Evolutionary conservation across 179 eudicot species (phyloP).

Genomic region (Patellifolia procumbens): DNA sequence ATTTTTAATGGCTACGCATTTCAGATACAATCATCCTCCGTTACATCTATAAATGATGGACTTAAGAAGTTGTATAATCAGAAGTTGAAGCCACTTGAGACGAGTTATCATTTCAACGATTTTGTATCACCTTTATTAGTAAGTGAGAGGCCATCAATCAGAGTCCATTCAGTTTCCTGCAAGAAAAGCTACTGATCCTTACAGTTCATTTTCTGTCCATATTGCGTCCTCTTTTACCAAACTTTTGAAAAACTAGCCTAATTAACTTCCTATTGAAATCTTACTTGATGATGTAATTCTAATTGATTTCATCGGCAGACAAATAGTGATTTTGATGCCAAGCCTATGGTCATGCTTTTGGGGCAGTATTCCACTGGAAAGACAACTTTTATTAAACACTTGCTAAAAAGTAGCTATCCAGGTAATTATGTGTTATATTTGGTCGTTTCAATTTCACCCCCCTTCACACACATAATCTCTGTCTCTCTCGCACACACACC

Average conservation of each 20-base stretch:
- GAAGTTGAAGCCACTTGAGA: constrained; percentile 77
- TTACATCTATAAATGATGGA: constrained; percentile 81
- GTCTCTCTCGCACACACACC: background rate
- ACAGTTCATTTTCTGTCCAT: background rate
- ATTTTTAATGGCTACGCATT: constrained; percentile 9
- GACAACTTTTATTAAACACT: constrained; percentile 86
- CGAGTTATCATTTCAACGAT: constrained; percentile 61
- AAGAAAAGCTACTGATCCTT: background rate
- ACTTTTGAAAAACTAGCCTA: background rate
- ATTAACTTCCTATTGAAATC: background rate
- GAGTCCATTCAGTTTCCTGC: background rate
- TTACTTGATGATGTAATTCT: background rate
- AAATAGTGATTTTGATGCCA: constrained; percentile 82
- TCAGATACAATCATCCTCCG: constrained; percentile 38
- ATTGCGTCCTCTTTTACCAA: background rate
- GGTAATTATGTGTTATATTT: constrained; percentile 39
- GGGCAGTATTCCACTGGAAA: constrained; percentile 96
- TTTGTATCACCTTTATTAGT: constrained; percentile 77
- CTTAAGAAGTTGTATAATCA: constrained; percentile 70
- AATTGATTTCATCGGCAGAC: constrained; percentile 40
- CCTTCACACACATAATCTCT: background rate
- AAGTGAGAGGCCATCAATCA: constrained; percentile 30
- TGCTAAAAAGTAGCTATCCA: constrained; percentile 76
- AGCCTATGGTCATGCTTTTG: constrained; percentile 96
- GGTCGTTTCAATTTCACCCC: background rate